A percentile compares a stretch with the other conserved stretches of the same genome.
Evolutionary conservation across 1,284 basidiomycete species (phyloP).

Genomic region (Porogramme epimiltina): DNA sequence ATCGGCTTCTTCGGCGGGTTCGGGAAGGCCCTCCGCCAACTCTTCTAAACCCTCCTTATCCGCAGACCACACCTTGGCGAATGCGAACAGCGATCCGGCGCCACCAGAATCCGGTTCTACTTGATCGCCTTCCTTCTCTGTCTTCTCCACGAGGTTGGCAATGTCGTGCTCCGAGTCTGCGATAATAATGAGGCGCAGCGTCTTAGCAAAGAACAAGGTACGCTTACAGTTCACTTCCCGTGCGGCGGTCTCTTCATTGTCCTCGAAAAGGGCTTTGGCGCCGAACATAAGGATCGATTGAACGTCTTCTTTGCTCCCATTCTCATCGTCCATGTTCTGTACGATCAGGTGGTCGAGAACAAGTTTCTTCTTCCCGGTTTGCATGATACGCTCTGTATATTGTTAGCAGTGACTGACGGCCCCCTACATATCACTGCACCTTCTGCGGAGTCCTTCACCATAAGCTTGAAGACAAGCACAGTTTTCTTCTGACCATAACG

Average conservation of each 20-base stretch:
- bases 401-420: constrained; percentile 2
- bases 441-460: constrained; percentile 89
- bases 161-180: constrained; percentile 79
- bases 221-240: constrained; percentile 74
- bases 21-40: constrained; percentile 49
- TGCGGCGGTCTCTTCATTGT: constrained; percentile 44
- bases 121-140: constrained; percentile 72
- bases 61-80: constrained; percentile 88
- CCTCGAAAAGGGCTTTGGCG: constrained; percentile 78
- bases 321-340: constrained; percentile 87
- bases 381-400: constrained; percentile 77
- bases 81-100: constrained; percentile 64
- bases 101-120: constrained; percentile 46
- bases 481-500: constrained; percentile 82
- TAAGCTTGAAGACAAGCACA: constrained; percentile 88
- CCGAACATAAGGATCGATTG: constrained; percentile 84
- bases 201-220: not conserved
- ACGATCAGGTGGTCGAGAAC: constrained; percentile 91
- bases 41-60: constrained; percentile 73
- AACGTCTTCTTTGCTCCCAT: constrained; percentile 71
- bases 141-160: constrained; percentile 81
- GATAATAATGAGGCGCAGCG: not conserved
- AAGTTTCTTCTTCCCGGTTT: constrained; percentile 88
- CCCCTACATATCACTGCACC: constrained; percentile 44
- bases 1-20: constrained; percentile 54